phyloP scores from a whole-genome alignment of 768 basidiomycete genomes.

The Hortiboletus flavorubellus region DNA sequence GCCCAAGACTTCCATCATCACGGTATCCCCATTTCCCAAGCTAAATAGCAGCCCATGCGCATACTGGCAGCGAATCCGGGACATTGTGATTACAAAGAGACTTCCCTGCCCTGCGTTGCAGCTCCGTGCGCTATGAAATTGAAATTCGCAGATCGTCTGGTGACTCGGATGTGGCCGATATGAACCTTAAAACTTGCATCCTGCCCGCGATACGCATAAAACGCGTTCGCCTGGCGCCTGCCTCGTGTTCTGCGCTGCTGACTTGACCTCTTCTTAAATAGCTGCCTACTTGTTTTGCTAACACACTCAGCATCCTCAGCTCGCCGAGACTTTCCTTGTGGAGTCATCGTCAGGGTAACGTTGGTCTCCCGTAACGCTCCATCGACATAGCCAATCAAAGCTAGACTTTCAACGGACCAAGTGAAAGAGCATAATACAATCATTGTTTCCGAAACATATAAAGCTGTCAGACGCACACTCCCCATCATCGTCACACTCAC shows the following conservation, averaged over 20 bases:
- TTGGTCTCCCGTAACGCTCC: slow-evolving; percentile 2
- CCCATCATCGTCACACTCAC: neutral
- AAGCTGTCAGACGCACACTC: neutral
- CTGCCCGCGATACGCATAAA: neutral
- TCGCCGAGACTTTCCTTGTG: neutral
- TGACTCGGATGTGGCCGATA: neutral
- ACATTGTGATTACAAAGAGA: neutral
- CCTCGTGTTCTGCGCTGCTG: slow-evolving; percentile 10
- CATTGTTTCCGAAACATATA: slow-evolving; percentile 10
- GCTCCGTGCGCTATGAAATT: neutral
- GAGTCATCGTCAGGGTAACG: slow-evolving; percentile 1
- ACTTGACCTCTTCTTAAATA: neutral
- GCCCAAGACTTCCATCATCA: too few relatives aligned
- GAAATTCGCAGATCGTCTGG: neutral
- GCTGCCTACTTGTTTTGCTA: neutral
- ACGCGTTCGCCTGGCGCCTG: slow-evolving; percentile 6
- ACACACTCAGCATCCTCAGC: neutral
- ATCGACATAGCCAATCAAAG: neutral
- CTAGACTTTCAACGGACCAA: neutral
- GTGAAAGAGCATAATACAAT: neutral
- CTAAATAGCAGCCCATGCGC: neutral
- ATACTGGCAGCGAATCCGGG: too few relatives aligned
- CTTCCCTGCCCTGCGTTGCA: neutral
- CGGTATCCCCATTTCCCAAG: neutral
- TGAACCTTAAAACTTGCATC: neutral